Conservation (phyloP, 768 basidiomycete genomes). For the Tulasnella sp. region DNA sequence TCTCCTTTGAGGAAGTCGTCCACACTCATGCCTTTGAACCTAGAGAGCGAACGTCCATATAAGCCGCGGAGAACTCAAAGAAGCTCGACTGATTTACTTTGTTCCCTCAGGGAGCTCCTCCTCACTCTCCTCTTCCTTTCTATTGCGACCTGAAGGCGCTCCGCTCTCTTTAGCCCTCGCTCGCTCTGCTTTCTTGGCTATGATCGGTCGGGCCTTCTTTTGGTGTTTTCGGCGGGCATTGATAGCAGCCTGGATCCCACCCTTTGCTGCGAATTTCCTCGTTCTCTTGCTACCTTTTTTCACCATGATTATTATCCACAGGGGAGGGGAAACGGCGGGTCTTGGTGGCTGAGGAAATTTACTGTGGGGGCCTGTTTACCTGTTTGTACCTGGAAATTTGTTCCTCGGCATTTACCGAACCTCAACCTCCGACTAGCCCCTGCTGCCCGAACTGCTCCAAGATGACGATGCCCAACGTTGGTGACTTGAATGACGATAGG, state of each 20-base stretch:
- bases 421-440: background rate
- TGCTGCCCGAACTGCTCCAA: background rate
- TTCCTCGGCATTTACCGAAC: slow-evolving; percentile 1
- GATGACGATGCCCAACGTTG: slow-evolving; percentile 5
- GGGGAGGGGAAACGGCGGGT: background rate
- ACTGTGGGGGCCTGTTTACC: background rate
- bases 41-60: slow-evolving; percentile 24
- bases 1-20: slow-evolving; percentile 69
- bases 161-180: slow-evolving; percentile 37
- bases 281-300: slow-evolving; percentile 73
- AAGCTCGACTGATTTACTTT: slow-evolving; percentile 22
- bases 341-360: slow-evolving; percentile 10
- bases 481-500: slow-evolving; percentile 38
- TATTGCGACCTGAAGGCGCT: slow-evolving; percentile 32
- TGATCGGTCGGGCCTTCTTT: slow-evolving; percentile 48
- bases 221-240: slow-evolving; percentile 77
- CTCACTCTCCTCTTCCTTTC: slow-evolving; percentile 30
- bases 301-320: slow-evolving; percentile 39
- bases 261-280: slow-evolving; percentile 83
- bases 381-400: slow-evolving; percentile 15
- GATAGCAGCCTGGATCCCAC: slow-evolving; percentile 83
- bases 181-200: slow-evolving; percentile 34
- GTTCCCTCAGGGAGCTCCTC: slow-evolving; percentile 33
- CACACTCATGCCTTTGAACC: slow-evolving; percentile 59
- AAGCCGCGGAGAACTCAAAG: background rate